Evolutionary conservation across 2,329 filamentous ascomycete genomes (phyloP), one percentile per base, ranked within the genome.

Genomic region (Ophiostoma ips): DNA sequence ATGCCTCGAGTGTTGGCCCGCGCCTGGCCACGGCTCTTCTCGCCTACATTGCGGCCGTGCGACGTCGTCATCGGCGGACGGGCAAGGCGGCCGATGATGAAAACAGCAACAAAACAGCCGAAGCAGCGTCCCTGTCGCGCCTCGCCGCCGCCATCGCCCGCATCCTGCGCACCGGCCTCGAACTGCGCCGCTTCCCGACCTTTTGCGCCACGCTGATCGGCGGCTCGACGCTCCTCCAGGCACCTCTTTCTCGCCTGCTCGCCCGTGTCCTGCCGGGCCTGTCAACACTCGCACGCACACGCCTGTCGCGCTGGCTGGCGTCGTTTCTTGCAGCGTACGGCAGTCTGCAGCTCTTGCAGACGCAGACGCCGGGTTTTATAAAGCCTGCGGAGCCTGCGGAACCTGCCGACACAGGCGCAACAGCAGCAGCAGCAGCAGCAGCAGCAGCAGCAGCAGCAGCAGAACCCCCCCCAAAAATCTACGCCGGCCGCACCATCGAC

Each of bases 401-500:
- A n/a, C n/a, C 68, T 18, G 35, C 33, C 5, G 68, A 73, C 45
- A 64, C 61, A 12, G 57, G 64, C 3, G 56, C 62, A 3, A 45
- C 30, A 4, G 40, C 24, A 41, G 21, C 8, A 3, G 19, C 28
- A 7, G 38, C 38, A 24, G 21, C 21, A 13, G n/a, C 61, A 12
- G 57, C 64, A 3, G 56, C 62, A 3, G 31, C 28, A 4, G 38
- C 24, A 41, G 56, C 62, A 3, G 33, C 30, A 4, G 40, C 40
- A 28, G 15, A 15, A 15, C 24, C 21, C 30, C 41, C 41, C 19
- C 21, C 44, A 33, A 47, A 34, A 5, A 48, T 49, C 24, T 59
- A 65, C 53, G 84, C 81, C 11, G 87, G 87, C 41, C 78, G 81
- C 57, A 90, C 87, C 2, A 73, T 94, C 53, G 87, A 94, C 61